Base-by-base conservation (phyloP, 768 basidiomycete genomes). In the Tulasnella sp. region DNA sequence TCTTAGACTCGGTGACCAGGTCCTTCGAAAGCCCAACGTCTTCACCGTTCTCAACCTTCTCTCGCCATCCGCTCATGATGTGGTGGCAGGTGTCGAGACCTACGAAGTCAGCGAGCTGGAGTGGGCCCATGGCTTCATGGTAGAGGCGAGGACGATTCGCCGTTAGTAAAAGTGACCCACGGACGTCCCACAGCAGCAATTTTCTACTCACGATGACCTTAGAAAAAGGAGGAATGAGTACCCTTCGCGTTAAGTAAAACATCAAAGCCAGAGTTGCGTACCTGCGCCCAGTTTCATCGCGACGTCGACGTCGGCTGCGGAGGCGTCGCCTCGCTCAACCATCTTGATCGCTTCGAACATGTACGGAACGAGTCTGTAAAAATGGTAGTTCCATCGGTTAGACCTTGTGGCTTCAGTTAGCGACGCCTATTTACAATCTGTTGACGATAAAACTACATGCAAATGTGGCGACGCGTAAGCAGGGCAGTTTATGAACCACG, bases 201-300 rank as follows among this genome's bases (percentile, higher is more conserved):
- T 80, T 75, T 80, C n/a, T 50, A 77, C 34, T 44, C 42, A 50
- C 64, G 58, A 64, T 72, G 78, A 74, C 60, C n/a, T 46, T n/a
- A 42, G 69, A 50, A 42, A 46, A 50, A 77, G 46, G 16, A 58
- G n/a, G 2, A 9, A 7, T 77, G 8, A 50, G 46, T 31, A 2
- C 14, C 0, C 5, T 41, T 28, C 24, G 8, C 54, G 37, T 31
- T n/a, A 16, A 34, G 48, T 12, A 34, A n/a, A 78, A 54, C 18
- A n/a, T 2, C 40, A 60, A 20, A 46, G 12, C 16, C 16, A 1
- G 58, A n/a, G 58, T 24, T 22, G 84, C 84, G 85, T 85, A 22
- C 88, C 87, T 1, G 87, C 87, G 0, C 88, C 88, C 1, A 88
- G 83, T 82, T 87, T 86, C 88, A 88, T 88, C 20, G 87, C 87